Conservation (phyloP, 345 rosid genomes). For the Brassica rapa region DNA sequence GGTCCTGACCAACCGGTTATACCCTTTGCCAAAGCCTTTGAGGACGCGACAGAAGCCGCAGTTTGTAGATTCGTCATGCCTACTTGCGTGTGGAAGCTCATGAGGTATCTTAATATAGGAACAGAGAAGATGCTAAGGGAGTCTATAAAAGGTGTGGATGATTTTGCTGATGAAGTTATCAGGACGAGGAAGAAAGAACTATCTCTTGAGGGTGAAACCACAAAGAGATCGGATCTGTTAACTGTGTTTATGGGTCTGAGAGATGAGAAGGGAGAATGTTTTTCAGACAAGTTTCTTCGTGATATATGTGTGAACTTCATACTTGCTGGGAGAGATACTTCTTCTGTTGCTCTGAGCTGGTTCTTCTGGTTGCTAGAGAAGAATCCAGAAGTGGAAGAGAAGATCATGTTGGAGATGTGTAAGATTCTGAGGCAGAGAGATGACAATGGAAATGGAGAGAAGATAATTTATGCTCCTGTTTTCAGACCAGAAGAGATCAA, state of each 20-base stretch:
- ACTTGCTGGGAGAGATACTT: conserved; percentile 96
- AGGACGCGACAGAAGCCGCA: conserved; percentile 85
- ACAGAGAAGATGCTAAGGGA: conserved; percentile 69
- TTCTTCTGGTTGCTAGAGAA: conserved; percentile 71
- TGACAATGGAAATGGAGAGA: conserved; percentile 13
- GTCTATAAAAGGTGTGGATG: conserved; percentile 72
- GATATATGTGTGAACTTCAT: conserved; percentile 94
- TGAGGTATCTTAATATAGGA: conserved; percentile 71
- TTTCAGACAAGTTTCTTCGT: conserved; percentile 77
- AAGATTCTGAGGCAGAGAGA: conserved; percentile 54
- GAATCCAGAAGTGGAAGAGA: conserved; percentile 65
- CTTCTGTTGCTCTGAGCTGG: conserved; percentile 95
- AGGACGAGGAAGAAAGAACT: conserved; percentile 74
- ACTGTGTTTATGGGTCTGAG: conserved; percentile 66
- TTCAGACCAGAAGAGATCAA: conserved; percentile 82
- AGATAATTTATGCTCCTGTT: conserved; percentile 30
- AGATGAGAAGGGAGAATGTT: conserved; percentile 59
- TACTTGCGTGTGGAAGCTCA: conserved; percentile 76
- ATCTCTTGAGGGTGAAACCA: conserved; percentile 37
- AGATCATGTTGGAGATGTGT: conserved; percentile 61
- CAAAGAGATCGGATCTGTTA: conserved; percentile 68
- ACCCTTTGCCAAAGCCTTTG: conserved; percentile 87
- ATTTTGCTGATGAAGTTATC: conserved; percentile 77
- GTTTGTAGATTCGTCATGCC: conserved; percentile 72
- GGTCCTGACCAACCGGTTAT: conserved; percentile 59